Conservation (phyloP, 768 basidiomycete genomes). For the Exidia glandulosa region DNA sequence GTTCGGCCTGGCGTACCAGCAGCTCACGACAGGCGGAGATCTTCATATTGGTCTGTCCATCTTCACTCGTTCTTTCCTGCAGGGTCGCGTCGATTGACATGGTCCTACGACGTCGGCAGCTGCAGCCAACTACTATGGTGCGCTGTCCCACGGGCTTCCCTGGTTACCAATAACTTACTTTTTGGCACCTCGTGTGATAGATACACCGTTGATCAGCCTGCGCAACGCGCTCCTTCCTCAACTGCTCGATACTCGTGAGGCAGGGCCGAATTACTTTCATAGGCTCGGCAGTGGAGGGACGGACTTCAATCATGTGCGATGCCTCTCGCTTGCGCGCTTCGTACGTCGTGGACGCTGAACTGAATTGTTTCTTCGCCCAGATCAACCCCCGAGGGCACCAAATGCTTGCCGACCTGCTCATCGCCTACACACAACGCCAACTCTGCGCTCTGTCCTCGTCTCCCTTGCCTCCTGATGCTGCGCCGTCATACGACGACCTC, state of each 20-base stretch:
- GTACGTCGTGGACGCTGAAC: not conserved
- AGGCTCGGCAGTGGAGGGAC: not conserved
- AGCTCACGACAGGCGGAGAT: slow-evolving; percentile 6
- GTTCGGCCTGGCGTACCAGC: slow-evolving; percentile 1
- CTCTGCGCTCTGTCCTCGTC: slow-evolving; percentile 3
- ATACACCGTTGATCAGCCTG: slow-evolving; percentile 5
- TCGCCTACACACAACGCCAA: slow-evolving; percentile 5
- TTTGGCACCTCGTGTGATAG: not conserved
- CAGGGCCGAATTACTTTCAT: slow-evolving; percentile 2
- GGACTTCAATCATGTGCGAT: slow-evolving; percentile 4
- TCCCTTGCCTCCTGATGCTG: not conserved
- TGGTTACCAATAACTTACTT: not conserved
- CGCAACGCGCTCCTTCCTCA: slow-evolving; percentile 6
- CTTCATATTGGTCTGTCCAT: slow-evolving; percentile 5
- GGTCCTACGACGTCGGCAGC: no score
- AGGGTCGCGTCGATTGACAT: no score
- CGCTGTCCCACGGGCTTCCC: not conserved
- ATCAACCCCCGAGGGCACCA: slow-evolving; percentile 1
- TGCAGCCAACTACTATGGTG: no score
- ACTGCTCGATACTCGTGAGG: not conserved
- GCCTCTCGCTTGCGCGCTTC: not conserved
- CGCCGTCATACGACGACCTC: not conserved
- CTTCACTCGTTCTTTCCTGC: no score
- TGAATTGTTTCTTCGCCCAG: no score
- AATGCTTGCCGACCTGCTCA: slow-evolving; percentile 4